Percentiles rank a stretch among this genome's conserved stretches.
phyloP scores from a whole-genome alignment of 2,329 filamentous ascomycete genomes.

The Aspergillus texensis region DNA sequence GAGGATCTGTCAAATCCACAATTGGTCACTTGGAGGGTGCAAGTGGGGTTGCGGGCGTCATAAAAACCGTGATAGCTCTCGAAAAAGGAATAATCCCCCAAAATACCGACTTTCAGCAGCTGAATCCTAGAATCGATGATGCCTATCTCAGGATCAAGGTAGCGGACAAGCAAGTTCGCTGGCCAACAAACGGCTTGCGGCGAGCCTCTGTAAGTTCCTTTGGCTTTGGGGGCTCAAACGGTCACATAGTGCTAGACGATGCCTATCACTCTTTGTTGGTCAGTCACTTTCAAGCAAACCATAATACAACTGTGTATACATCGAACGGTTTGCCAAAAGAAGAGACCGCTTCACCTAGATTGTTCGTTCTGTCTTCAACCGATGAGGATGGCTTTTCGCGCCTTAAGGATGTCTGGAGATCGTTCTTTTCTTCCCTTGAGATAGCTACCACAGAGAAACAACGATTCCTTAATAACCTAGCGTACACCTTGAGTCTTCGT shows the following conservation, averaged over 20 bases:
- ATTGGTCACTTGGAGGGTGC: slow-evolving; percentile 34
- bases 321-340: not conserved
- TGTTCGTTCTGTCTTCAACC: no score
- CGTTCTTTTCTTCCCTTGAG: no score
- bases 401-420: no score
- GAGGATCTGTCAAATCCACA: not conserved
- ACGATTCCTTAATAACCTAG: no score
- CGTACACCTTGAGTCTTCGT: no score
- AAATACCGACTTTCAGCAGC: slow-evolving; percentile 30
- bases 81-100: slow-evolving; percentile 49
- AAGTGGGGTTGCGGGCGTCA: slow-evolving; percentile 43
- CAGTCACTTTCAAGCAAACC: not conserved
- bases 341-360: no score
- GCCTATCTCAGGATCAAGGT: slow-evolving; percentile 8
- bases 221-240: slow-evolving; percentile 31
- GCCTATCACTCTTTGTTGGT: slow-evolving; percentile 10
- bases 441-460: no score
- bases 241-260: slow-evolving; percentile 28
- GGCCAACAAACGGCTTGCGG: slow-evolving; percentile 21
- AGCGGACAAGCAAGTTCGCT: slow-evolving; percentile 7
- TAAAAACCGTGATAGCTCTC: slow-evolving; percentile 48
- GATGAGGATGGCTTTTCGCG: no score
- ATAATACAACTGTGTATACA: not conserved
- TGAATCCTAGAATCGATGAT: slow-evolving; percentile 14
- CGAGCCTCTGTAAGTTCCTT: slow-evolving; percentile 29